Conservation (phyloP, 805 yeast genomes). For the Yamadazyma paraphyllophila region DNA sequence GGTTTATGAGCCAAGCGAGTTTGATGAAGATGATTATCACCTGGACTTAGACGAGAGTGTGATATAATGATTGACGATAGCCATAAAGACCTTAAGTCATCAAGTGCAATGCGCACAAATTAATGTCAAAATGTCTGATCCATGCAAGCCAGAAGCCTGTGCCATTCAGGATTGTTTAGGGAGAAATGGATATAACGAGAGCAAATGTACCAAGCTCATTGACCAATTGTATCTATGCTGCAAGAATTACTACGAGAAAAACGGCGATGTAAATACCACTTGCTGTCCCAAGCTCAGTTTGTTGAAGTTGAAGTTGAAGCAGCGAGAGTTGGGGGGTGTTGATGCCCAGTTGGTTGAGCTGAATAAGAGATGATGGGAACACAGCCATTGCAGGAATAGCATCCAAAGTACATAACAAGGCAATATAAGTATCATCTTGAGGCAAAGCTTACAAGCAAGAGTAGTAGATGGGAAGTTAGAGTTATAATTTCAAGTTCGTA, state of each 20-base stretch:
- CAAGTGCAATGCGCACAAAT: not conserved
- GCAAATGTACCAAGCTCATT: slow-evolving; percentile 67
- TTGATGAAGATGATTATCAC: slow-evolving; percentile 51
- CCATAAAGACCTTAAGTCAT: slow-evolving; percentile 3
- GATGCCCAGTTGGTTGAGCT: slow-evolving; percentile 53
- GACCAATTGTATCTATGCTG: slow-evolving; percentile 78
- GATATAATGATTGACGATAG: slow-evolving; percentile 6
- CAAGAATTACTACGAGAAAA: slow-evolving; percentile 54
- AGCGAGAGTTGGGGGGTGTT: slow-evolving; percentile 52
- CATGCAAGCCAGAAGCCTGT: slow-evolving; percentile 81
- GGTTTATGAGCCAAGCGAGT: slow-evolving; percentile 47
- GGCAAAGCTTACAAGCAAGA: too few relatives aligned
- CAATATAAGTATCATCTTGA: too few relatives aligned
- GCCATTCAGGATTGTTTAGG: slow-evolving; percentile 78
- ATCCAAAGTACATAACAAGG: too few relatives aligned
- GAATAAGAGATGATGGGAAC: slow-evolving; percentile 6
- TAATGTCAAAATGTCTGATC: slow-evolving; percentile 15
- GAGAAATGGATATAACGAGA: slow-evolving; percentile 62
- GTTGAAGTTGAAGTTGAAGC: slow-evolving; percentile 62
- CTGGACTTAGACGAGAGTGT: slow-evolving; percentile 47
- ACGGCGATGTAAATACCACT: slow-evolving; percentile 59
- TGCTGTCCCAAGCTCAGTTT: slow-evolving; percentile 77
- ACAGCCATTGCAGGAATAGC: not conserved
- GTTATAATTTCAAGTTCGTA: too few relatives aligned
- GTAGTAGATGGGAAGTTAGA: too few relatives aligned